phyloP scores from a whole-genome alignment of 257 asterid genomes.

The Datura wrightii region DNA sequence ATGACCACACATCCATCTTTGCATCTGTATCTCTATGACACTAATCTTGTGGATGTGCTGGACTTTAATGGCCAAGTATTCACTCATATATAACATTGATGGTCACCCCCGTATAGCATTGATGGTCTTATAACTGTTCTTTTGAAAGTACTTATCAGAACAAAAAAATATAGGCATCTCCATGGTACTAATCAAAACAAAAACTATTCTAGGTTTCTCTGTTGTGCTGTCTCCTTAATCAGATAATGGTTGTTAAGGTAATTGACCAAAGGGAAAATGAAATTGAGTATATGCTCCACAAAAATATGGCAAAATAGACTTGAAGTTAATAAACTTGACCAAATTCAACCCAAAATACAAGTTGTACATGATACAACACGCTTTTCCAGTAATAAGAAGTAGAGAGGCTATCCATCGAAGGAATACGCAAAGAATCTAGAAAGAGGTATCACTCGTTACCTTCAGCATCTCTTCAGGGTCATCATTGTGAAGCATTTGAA shows the following conservation, averaged over 20 bases:
- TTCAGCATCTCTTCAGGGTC: slow-evolving; percentile 93
- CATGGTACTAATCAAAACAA: not conserved
- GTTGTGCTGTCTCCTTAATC: not conserved
- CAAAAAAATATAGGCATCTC: not conserved
- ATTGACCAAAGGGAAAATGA: not conserved
- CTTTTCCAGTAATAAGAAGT: not conserved
- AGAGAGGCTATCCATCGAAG: not conserved
- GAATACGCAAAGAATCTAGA: slow-evolving; percentile 19
- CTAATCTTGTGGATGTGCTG: not conserved
- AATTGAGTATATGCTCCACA: slow-evolving; percentile 14
- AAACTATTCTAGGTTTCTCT: not conserved
- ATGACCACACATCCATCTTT: not conserved
- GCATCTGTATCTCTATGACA: not conserved
- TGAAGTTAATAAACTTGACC: not conserved
- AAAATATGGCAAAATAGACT: not conserved
- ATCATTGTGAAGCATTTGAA: slow-evolving; percentile 86
- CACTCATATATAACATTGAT: not conserved
- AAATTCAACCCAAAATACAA: not conserved
- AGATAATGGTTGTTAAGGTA: not conserved
- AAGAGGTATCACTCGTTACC: slow-evolving; percentile 50
- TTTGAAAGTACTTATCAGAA: not conserved
- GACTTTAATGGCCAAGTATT: not conserved
- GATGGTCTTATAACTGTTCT: not conserved
- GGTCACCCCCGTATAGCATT: not conserved
- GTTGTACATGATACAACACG: not conserved